Percentiles rank a stretch among this genome's conserved stretches.
Evolutionary conservation across 2,329 filamentous ascomycete genomes (phyloP).

Genomic region (Fusarium redolens): DNA sequence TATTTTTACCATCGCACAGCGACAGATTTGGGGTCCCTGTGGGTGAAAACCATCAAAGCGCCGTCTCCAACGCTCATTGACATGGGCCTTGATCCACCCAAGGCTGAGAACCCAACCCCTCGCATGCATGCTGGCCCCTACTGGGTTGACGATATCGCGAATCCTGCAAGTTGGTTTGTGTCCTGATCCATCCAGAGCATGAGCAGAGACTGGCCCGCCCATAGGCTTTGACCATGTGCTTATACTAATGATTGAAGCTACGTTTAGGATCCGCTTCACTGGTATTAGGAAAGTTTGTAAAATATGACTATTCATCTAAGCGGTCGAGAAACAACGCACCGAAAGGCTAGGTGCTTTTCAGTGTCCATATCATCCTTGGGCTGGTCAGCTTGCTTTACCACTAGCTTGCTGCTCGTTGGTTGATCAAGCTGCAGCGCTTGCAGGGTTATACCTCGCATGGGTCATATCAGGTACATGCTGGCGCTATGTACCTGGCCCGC

Average conservation of each 20-base stretch:
- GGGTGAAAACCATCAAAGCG: constrained; percentile 39
- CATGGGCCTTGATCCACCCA: constrained; percentile 35
- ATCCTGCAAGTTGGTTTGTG: constrained; percentile 36
- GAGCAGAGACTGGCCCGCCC: constrained; percentile 15
- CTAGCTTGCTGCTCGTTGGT: constrained; percentile 28
- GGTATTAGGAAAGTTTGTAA: neutral
- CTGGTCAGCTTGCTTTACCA: constrained; percentile 29
- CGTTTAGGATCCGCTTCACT: neutral
- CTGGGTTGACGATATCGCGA: constrained; percentile 37
- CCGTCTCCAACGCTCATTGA: constrained; percentile 29
- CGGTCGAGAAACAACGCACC: neutral
- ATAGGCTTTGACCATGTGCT: constrained; percentile 7
- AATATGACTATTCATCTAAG: neutral
- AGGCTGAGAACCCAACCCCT: constrained; percentile 40
- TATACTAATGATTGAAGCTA: neutral
- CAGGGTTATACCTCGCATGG: constrained; percentile 41
- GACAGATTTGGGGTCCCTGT: constrained; percentile 30
- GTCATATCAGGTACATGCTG: constrained; percentile 44
- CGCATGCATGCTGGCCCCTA: constrained; percentile 40
- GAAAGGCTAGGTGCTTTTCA: neutral
- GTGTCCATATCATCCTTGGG: constrained; percentile 6
- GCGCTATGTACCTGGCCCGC: constrained; percentile 51
- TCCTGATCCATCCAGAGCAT: constrained; percentile 9
- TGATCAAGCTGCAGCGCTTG: constrained; percentile 38
- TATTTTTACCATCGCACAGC: constrained; percentile 45